phyloP scores from a whole-genome alignment of 2,329 filamentous ascomycete species.

The Acrocalymma vagum region DNA sequence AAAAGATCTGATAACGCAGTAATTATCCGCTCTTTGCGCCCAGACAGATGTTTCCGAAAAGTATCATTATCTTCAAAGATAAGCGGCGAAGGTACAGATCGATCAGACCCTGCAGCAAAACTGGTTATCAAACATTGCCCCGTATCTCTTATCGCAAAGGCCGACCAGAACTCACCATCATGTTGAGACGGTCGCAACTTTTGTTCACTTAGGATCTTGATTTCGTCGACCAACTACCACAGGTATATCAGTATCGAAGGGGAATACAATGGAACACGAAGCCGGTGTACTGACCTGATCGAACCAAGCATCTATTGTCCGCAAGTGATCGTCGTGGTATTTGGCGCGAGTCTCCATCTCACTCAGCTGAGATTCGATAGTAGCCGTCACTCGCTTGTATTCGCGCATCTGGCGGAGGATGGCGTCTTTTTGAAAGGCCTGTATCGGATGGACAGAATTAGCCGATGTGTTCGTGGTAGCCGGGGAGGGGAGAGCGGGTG shows the following conservation, averaged over 20 bases:
- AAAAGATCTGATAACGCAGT: slow-evolving; percentile 77
- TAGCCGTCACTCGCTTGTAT: slow-evolving; percentile 89
- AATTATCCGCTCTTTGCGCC: slow-evolving; percentile 79
- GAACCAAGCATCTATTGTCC: slow-evolving; percentile 92
- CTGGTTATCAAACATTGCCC: slow-evolving; percentile 4
- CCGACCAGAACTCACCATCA: slow-evolving; percentile 19
- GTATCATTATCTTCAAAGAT: slow-evolving; percentile 63
- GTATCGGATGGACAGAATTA: slow-evolving; percentile 40
- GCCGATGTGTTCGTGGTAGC: slow-evolving; percentile 35
- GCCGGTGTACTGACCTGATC: slow-evolving; percentile 75
- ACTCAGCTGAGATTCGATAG: slow-evolving; percentile 80
- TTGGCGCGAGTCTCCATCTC: slow-evolving; percentile 80
- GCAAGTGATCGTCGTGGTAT: slow-evolving; percentile 91
- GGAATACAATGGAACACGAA: slow-evolving; percentile 10
- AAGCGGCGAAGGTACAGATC: slow-evolving; percentile 61
- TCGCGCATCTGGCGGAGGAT: slow-evolving; percentile 98
- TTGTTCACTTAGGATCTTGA: slow-evolving; percentile 53
- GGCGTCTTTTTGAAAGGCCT: slow-evolving; percentile 95
- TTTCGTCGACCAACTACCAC: slow-evolving; percentile 58
- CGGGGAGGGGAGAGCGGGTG: slow-evolving; percentile 23
- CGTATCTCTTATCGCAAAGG: slow-evolving; percentile 1
- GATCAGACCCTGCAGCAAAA: slow-evolving; percentile 32
- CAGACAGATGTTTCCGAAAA: slow-evolving; percentile 82
- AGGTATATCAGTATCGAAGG: slow-evolving; percentile 32
- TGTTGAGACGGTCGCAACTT: slow-evolving; percentile 29